Percentiles rank a stretch among this genome's conserved stretches.
Conservation (phyloP, 768 basidiomycete species). For the Lactarius sanguifluus region DNA sequence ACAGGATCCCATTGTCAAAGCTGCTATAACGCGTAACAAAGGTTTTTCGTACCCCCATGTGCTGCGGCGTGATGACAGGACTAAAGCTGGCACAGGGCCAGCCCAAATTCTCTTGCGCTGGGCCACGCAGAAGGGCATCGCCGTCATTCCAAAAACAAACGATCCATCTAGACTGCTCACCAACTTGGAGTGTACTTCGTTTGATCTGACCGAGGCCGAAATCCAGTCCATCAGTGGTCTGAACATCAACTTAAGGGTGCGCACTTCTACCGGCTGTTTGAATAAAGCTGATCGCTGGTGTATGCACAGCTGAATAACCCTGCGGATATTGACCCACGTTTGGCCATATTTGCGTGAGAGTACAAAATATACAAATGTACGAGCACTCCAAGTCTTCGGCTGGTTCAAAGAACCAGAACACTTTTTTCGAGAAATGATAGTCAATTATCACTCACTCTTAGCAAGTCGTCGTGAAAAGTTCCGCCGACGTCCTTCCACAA, state of each 20-base stretch:
- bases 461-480: too few species aligned
- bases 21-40: constrained; percentile 53
- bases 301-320: constrained; percentile 65
- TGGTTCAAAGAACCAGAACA: too few species aligned
- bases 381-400: too few species aligned
- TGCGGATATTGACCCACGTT: constrained; percentile 55
- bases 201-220: constrained; percentile 57
- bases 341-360: too few species aligned
- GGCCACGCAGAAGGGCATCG: constrained; percentile 48
- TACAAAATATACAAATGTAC: background rate
- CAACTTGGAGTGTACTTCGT: constrained; percentile 49
- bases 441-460: too few species aligned
- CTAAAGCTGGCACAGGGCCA: constrained; percentile 32
- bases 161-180: constrained; percentile 39
- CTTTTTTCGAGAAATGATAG: too few species aligned
- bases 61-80: background rate
- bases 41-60: constrained; percentile 41
- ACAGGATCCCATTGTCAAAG: constrained; percentile 44
- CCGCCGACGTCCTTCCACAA: too few species aligned
- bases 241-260: constrained; percentile 63
- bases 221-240: constrained; percentile 55
- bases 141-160: constrained; percentile 52
- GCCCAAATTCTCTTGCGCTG: constrained; percentile 52
- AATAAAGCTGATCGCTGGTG: constrained; percentile 17
- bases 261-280: constrained; percentile 31